Evolutionary conservation across 2,329 filamentous ascomycete species (phyloP).

Genomic region (Ceratocystis eucalypticola): DNA sequence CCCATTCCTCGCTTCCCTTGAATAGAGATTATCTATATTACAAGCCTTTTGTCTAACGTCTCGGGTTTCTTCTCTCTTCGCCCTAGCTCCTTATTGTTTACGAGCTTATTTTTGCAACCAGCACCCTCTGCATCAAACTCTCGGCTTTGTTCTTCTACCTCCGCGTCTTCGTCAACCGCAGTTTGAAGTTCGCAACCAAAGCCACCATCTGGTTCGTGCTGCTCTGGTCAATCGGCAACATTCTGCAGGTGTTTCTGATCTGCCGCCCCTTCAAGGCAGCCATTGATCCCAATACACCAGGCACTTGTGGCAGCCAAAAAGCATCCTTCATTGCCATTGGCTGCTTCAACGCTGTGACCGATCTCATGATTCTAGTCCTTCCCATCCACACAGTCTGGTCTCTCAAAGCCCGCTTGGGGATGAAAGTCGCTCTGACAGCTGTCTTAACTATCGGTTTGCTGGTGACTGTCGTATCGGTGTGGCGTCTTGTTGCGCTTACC

Average conservation of each 20-base stretch:
- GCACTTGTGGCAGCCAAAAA: conserved; percentile 28
- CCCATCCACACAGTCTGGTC: conserved; percentile 28
- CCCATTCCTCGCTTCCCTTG: not conserved
- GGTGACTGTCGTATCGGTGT: conserved; percentile 22
- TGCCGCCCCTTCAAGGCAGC: conserved; percentile 23
- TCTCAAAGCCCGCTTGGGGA: conserved; percentile 25
- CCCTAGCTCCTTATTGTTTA: conserved; percentile 27
- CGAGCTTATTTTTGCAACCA: conserved; percentile 27
- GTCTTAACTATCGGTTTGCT: conserved; percentile 25
- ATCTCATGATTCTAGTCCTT: conserved; percentile 29
- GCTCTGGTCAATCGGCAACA: conserved; percentile 23
- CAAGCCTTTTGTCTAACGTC: too few relatives aligned
- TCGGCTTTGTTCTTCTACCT: conserved; percentile 32
- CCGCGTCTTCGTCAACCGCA: conserved; percentile 29
- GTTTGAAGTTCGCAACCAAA: conserved; percentile 25
- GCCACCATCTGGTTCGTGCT: conserved; percentile 25
- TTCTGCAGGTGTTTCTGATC: conserved; percentile 23
- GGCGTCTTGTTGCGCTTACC: conserved; percentile 22
- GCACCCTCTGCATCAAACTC: conserved; percentile 27
- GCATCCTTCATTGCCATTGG: conserved; percentile 30
- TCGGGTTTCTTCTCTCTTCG: conserved; percentile 22
- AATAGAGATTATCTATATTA: too few relatives aligned
- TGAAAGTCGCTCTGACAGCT: conserved; percentile 24
- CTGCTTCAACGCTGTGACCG: conserved; percentile 29
- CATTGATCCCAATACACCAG: conserved; percentile 23